These are phyloP conservation scores for Alnus glutinosa DNA, from an alignment of 306 rosid species.

Conservation along the genomic window DNA sequence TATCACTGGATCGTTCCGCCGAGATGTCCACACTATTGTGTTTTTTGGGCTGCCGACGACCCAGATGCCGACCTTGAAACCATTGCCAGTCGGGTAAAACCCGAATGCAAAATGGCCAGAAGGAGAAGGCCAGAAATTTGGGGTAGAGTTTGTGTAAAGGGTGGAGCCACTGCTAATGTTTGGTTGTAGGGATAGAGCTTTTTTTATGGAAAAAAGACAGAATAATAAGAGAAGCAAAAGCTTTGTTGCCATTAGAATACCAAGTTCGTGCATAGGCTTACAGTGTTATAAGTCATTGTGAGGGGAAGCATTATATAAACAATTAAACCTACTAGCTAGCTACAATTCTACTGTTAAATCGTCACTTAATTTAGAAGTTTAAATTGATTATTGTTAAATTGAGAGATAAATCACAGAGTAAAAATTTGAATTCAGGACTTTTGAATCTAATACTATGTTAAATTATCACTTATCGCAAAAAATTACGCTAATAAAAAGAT, in stretches of 20 bases:
- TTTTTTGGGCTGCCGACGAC: not conserved
- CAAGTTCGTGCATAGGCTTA: not conserved
- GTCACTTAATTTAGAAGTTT: no score
- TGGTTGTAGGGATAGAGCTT: not conserved
- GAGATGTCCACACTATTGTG: not conserved
- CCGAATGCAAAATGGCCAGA: not conserved
- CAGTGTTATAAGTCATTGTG: no score
- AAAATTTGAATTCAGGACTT: no score
- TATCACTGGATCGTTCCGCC: not conserved
- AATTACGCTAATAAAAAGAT: no score
- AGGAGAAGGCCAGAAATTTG: conserved; percentile 7
- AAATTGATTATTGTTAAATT: no score
- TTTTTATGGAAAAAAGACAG: not conserved
- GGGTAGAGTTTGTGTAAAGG: conserved; percentile 4
- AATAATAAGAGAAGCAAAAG: not conserved
- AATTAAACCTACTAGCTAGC: no score
- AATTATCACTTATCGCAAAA: no score
- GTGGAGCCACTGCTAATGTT: conserved; percentile 5
- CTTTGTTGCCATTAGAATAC: not conserved
- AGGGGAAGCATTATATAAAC: no score
- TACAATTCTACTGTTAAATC: no score
- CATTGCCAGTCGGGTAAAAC: not conserved
- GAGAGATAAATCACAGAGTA: no score
- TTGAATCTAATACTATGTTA: no score
- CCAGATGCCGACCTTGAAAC: conserved; percentile 6